Conservation (phyloP, 495 filamentous ascomycete genomes). For the Neurospora sublineolata region DNA sequence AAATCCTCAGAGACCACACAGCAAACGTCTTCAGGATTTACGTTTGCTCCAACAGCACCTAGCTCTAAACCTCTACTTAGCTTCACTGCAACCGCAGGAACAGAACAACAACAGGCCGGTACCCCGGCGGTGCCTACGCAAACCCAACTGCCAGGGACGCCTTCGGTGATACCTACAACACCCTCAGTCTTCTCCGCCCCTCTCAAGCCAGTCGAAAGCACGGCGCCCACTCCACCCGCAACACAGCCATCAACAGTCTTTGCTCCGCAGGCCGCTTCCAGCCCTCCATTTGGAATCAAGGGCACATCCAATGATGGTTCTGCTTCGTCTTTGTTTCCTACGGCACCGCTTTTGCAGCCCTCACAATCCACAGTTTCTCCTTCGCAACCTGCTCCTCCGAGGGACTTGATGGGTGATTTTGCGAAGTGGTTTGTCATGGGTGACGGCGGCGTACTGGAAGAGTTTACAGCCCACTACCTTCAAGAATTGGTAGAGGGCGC, state of each 20-base stretch:
- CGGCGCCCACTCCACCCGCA: neutral
- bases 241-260: constrained; percentile 3
- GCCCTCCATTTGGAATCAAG: neutral
- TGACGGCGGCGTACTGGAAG: constrained; percentile 32
- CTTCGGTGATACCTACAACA: neutral
- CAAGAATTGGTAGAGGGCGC: constrained; percentile 22
- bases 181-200: neutral
- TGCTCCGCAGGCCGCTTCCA: neutral
- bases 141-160: neutral
- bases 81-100: neutral
- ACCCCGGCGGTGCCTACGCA: neutral
- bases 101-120: neutral
- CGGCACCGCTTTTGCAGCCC: neutral
- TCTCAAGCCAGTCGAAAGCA: neutral
- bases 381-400: constrained; percentile 1
- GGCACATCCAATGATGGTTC: neutral
- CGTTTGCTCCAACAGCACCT: neutral
- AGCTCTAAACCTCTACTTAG: neutral
- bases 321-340: neutral
- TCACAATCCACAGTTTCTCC: neutral
- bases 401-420: constrained; percentile 28
- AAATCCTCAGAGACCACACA: neutral
- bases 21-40: neutral
- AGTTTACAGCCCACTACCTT: constrained; percentile 25
- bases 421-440: constrained; percentile 36